Percentiles rank a stretch among this genome's conserved stretches.
These are phyloP conservation scores for Cronartium quercuum DNA, from an alignment of 1,284 basidiomycete genomes.

Conservation along the genomic window DNA sequence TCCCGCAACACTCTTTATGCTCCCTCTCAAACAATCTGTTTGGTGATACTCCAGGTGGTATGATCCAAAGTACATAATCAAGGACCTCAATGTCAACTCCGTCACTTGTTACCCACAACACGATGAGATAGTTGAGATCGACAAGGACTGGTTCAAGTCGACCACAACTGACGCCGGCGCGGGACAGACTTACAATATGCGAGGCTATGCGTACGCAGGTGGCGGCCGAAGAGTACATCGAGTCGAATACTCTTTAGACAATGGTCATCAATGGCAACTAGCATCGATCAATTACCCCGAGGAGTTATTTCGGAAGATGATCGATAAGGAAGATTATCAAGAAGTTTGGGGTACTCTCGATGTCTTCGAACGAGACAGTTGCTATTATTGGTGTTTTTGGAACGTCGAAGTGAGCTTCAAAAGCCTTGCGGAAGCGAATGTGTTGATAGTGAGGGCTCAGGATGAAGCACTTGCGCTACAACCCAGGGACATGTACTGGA, in stretches of 20 bases:
- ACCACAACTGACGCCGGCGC: constrained; percentile 21
- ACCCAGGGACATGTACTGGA: constrained; percentile 57
- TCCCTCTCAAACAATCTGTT: no score
- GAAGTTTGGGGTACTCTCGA: constrained; percentile 52
- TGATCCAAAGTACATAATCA: constrained; percentile 56
- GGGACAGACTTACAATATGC: constrained; percentile 50
- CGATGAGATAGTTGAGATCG: constrained; percentile 53
- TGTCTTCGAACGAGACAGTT: constrained; percentile 56
- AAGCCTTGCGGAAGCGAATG: constrained; percentile 50
- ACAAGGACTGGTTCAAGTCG: constrained; percentile 4
- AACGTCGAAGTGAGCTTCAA: constrained; percentile 52
- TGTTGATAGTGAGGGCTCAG: constrained; percentile 58
- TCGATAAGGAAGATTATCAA: constrained; percentile 46
- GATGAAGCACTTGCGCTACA: constrained; percentile 57
- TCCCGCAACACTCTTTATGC: no score
- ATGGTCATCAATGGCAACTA: constrained; percentile 57
- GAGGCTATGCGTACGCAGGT: constrained; percentile 64
- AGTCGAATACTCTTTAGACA: constrained; percentile 61
- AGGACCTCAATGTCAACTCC: constrained; percentile 62
- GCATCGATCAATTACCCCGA: constrained; percentile 57
- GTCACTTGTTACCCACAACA: constrained; percentile 60
- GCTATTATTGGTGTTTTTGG: constrained; percentile 66
- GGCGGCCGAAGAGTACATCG: constrained; percentile 60
- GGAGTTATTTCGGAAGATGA: constrained; percentile 54
- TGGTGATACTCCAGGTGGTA: constrained; percentile 54